Evolutionary conservation across 2,329 filamentous ascomycete genomes (phyloP), one percentile per base, ranked within the genome.

Genomic region (Sporothrix pallida): DNA sequence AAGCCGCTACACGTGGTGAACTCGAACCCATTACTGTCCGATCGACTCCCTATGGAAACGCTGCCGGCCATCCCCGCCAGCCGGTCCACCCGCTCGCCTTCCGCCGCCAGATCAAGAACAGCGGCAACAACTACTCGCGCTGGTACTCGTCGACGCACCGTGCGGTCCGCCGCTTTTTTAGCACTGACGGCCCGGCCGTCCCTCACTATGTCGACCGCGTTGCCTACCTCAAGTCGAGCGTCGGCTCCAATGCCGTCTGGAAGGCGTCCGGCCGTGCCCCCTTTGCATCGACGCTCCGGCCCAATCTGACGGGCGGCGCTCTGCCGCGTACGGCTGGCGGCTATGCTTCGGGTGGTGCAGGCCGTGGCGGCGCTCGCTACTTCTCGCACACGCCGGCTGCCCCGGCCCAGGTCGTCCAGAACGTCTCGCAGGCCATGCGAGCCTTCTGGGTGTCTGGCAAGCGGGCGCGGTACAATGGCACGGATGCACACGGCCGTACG

Each of bases 361-460:
- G 93, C 48, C 89, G 90, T 69, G 90, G 92, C 77, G 93, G 92
- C 62, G 90, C 91, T 31, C 89, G 95, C 77, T 95, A 95, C 84
- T 98, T 98, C 83, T 97, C 94, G 0, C 95, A 98, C 83, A 89
- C 90, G 0, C 94, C 95, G 1, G 92, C 93, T 10, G 89, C 91
- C 8, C 94, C 94, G 54, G 94, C 95, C 0, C 93, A 98, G 81
- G 94, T 98, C 65, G 89, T 98, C 70, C 92, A 96, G 81, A 97
- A 97, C 82, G 95, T 98, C n/a, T 97, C 94, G 13, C 91, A 94
- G 78, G 96, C 94, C 5, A 91, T 98, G 79, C 90, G 96, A 72
- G 95, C 94, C 13, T 98, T 99, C 83, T 92, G 93, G 83, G 87
- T 97, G n/a, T 94, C 93, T 0, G 96, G 96, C 0, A 90, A 97